These are phyloP conservation scores for Globisporangium middletonii DNA, from an alignment of 352 stramenopile species.

Conservation along the genomic window DNA sequence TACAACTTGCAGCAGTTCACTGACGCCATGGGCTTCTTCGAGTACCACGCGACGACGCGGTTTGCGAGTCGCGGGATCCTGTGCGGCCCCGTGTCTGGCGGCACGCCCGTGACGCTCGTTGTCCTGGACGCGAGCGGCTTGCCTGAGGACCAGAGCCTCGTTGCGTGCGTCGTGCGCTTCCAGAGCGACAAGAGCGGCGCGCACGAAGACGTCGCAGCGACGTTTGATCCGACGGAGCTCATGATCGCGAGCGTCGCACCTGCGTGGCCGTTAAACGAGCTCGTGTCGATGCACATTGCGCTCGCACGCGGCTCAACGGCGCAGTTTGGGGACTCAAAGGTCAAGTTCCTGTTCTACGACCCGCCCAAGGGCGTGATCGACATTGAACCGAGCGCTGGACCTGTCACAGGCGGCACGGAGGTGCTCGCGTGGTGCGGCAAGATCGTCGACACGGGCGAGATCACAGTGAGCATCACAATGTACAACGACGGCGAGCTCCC, in stretches of 20 bases:
- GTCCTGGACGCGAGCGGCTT: slow-evolving; percentile 34
- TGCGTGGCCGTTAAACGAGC: slow-evolving; percentile 49
- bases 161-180: slow-evolving; percentile 46
- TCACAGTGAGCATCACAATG: slow-evolving; percentile 42
- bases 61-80: slow-evolving; percentile 37
- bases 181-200: slow-evolving; percentile 24
- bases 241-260: slow-evolving; percentile 36
- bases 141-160: slow-evolving; percentile 27
- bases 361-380: slow-evolving; percentile 54
- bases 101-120: slow-evolving; percentile 39
- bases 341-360: slow-evolving; percentile 73
- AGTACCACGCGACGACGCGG: slow-evolving; percentile 48
- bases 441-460: slow-evolving; percentile 63
- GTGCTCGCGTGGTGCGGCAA: slow-evolving; percentile 52
- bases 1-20: slow-evolving; percentile 76
- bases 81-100: slow-evolving; percentile 52
- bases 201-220: slow-evolving; percentile 24
- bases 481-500: slow-evolving; percentile 9
- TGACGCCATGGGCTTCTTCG: slow-evolving; percentile 57
- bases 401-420: slow-evolving; percentile 43
- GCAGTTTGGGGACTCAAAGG: slow-evolving; percentile 34
- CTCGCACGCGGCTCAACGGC: slow-evolving; percentile 16
- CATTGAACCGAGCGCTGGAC: slow-evolving; percentile 51
- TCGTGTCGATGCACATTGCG: slow-evolving; percentile 36
- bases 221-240: slow-evolving; percentile 28